Base-by-base conservation (phyloP, 2,329 filamentous ascomycete genomes). In the Sporothrix inflata region DNA sequence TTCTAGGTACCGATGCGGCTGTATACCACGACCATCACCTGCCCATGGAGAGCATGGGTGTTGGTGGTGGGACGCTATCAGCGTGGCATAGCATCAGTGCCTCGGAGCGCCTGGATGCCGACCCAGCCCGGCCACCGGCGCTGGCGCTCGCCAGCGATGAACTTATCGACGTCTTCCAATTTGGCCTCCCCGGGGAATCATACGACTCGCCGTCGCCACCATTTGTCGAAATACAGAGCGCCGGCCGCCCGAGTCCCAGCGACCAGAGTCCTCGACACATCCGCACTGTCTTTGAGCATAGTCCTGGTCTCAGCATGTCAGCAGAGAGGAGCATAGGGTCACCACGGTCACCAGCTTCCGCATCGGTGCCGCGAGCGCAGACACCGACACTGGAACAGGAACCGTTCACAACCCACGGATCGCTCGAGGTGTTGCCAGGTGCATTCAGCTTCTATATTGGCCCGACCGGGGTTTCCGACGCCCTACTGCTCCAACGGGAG, bases 401-500 rank as follows among this genome's bases (percentile, higher is more conserved):
- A 19, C 42, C 53, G 5, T 69, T 65, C n/a, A 34, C 71, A 14
- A 65, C 66, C 3, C 14, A 45, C 1, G 72, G 72, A 1, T 75
- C 74, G 8, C 74, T 75, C 42, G 74, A 75, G 51, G 42, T 72
- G n/a, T 49, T 74, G 3, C 63, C 73, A 4, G 73, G 66, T 6
- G 71, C 73, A 11, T 75, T 75, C 34, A 75, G 74, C 51, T 75
- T 75, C 60, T 75, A 74, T 30, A 73, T 75, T 16, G 74, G 74
- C 0, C 74, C 73, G 3, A 75, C 74, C 3, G 74, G 74, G 5
- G 73, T 72, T 1, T 67, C 74, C 4, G 74, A 75, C 19, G 38
- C 71, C 8, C 73, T 72, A 27, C 63, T 75, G 2, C 71, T 75
- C 0, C 65, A 51, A 34, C 61, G 70, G 3, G 55, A 73, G 30